These are phyloP conservation scores for Plasmodiophora brassicae DNA, from an alignment of 208 protist species.

Conservation along the genomic window DNA sequence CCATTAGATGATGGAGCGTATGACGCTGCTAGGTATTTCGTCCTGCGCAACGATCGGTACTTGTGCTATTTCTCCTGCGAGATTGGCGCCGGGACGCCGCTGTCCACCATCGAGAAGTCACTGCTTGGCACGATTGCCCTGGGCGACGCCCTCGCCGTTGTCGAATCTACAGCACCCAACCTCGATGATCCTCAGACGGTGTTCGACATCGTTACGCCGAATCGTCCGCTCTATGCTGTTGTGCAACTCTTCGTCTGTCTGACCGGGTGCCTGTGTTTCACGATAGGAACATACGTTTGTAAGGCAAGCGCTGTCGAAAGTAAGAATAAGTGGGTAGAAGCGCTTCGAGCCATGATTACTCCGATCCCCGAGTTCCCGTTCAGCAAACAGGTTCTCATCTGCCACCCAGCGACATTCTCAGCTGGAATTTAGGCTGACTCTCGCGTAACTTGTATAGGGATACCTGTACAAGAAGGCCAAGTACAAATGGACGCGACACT, in stretches of 20 bases:
- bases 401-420: no score
- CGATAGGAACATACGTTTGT: constrained; percentile 8
- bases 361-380: constrained; percentile 23
- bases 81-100: not conserved
- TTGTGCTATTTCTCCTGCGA: constrained; percentile 9
- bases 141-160: not conserved
- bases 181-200: not conserved
- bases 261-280: no score
- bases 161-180: not conserved
- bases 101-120: not conserved
- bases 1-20: not conserved
- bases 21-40: constrained; percentile 15
- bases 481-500: constrained; percentile 20
- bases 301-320: not conserved
- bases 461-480: constrained; percentile 28
- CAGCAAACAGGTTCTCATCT: no score
- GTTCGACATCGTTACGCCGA: not conserved
- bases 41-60: constrained; percentile 11
- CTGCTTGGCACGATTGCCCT: not conserved
- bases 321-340: constrained; percentile 2
- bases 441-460: no score
- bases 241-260: no score
- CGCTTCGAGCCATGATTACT: not conserved
- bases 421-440: no score
- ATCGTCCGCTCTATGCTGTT: no score